Base-by-base conservation (phyloP, 805 yeast species). In the Brettanomyces naardenensis region DNA sequence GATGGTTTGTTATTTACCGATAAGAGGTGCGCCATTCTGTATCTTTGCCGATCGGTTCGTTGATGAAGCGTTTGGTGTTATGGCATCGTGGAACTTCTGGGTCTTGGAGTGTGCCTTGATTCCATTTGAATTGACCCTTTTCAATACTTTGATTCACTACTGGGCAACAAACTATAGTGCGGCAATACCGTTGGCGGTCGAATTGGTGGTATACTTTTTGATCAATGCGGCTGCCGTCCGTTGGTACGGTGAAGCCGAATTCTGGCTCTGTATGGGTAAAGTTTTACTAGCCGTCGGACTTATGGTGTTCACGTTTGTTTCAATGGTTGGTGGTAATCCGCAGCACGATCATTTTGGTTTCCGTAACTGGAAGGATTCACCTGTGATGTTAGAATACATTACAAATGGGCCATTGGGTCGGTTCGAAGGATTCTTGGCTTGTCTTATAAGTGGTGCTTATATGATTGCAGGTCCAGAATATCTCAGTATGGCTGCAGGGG, bases 381-480 rank as follows among this genome's bases (percentile, higher is more conserved):
- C 53, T 5, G 41, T 44, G 1, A 52, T 52, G 56, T 33, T 48
- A 10, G 64, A 61, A 39, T 61, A 60, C 50, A 51, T 61, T 17
- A 43, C 52, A 21, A 49, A 56, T 1, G 75, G 74, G 0, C 45
- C 45, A 3, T 45, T 68, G 6, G 75, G 75, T 11, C 47, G 67
- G 42, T 68, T 68, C 42, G 63, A 66, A 44, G 75, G 73, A 3
- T 68, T 62, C 41, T 46, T 68, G 45, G 57, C 59, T 70, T 86
- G 56, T 51, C 80, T 40, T 66, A 76, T 45, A 71, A 73, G 46
- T 86, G 94, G 33, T 19, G 68, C 82, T 18, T 85, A 79, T 56
- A 81, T 90, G 23, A 77, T 83, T 45, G 83, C 88, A 0, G 75
- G 75, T 3, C 73, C 73, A 2, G 75, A 69, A 46, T 69, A 69